Evolutionary conservation across 306 rosid species (phyloP).

Genomic region (Cucurbita pepo): DNA sequence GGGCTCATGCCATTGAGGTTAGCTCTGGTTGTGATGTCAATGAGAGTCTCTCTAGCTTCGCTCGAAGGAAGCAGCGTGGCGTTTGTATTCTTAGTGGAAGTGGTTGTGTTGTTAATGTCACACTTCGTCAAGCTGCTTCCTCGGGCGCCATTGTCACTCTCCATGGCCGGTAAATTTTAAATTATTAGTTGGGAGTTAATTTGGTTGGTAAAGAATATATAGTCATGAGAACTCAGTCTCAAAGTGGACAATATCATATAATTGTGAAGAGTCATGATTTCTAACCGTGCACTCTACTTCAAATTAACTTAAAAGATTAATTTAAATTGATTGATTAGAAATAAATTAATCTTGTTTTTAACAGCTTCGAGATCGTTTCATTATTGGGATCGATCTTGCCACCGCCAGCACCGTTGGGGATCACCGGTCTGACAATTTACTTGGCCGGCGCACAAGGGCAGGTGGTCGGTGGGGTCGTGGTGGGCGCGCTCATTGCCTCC

Average conservation of each 20-base stretch:
- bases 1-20: slow-evolving; percentile 87
- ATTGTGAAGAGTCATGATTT: too few species aligned
- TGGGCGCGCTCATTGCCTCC: slow-evolving; percentile 59
- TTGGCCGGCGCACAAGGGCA: slow-evolving; percentile 86
- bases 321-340: too few species aligned
- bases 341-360: not conserved
- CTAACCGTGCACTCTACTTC: too few species aligned
- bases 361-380: slow-evolving; percentile 61
- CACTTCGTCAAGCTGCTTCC: slow-evolving; percentile 70
- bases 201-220: too few species aligned
- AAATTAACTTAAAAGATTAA: too few species aligned
- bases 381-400: slow-evolving; percentile 71
- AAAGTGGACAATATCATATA: too few species aligned
- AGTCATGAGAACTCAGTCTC: fast-evolving
- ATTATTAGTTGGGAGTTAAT: too few species aligned
- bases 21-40: slow-evolving; percentile 71
- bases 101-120: slow-evolving; percentile 77
- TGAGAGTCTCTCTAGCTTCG: slow-evolving; percentile 66
- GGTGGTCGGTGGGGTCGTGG: slow-evolving; percentile 83
- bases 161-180: slow-evolving; percentile 37
- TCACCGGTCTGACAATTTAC: slow-evolving; percentile 71
- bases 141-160: slow-evolving; percentile 66
- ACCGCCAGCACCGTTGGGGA: slow-evolving; percentile 79
- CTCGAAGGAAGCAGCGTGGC: slow-evolving; percentile 73
- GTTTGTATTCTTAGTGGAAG: slow-evolving; percentile 85